Conservation (phyloP, 768 basidiomycete species). For the Suillus subaureus region DNA sequence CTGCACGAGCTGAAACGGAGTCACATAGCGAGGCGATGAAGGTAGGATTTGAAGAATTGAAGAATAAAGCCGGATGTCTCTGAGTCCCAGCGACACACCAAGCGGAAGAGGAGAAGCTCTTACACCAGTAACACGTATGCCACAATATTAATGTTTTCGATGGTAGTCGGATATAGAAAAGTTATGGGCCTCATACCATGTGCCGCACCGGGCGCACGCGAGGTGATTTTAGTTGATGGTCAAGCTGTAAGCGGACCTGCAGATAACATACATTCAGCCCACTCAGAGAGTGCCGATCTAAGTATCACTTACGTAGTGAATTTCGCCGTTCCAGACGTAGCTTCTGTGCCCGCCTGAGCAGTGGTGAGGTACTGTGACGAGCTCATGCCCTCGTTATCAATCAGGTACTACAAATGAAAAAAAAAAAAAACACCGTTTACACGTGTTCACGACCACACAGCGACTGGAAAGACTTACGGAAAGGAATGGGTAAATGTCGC, state of each 20-base stretch:
- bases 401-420: constrained; percentile 46
- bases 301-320: constrained; percentile 51
- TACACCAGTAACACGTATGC: not conserved
- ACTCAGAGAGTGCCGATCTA: not conserved
- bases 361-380: constrained; percentile 59
- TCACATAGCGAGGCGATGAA: not conserved
- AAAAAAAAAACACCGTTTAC: constrained; percentile 9
- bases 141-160: not conserved
- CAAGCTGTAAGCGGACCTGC: constrained; percentile 48
- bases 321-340: constrained; percentile 56
- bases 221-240: constrained; percentile 41
- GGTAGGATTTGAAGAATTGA: not conserved
- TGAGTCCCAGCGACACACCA: not conserved
- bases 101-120: not conserved
- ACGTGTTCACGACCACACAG: not conserved
- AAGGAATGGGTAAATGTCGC: constrained; percentile 56
- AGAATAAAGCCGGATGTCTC: not conserved
- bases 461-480: constrained; percentile 32
- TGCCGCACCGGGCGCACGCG: not conserved
- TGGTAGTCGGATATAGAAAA: not conserved
- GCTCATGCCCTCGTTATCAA: constrained; percentile 44
- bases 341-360: constrained; percentile 65
- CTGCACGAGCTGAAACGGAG: not conserved
- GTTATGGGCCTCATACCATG: not conserved
- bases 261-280: not conserved